Percentiles rank a stretch among this genome's conserved stretches.
Evolutionary conservation across 2,329 filamentous ascomycete genomes (phyloP).

Genomic region (Lasiodiplodia gonubiensis): DNA sequence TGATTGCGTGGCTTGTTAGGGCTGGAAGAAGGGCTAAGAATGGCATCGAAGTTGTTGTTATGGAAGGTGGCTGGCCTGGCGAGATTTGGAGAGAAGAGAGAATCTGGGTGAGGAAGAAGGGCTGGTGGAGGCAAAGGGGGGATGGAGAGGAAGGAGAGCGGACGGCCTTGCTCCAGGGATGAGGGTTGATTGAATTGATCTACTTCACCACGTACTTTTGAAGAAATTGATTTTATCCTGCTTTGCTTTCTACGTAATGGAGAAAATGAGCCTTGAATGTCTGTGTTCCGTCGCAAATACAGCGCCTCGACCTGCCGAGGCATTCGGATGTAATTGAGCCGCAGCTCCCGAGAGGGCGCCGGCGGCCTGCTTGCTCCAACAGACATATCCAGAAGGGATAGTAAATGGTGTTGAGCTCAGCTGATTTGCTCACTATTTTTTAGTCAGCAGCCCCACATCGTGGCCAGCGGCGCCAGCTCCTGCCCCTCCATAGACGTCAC

Average conservation of each 20-base stretch:
- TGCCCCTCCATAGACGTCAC: conserved; percentile 16
- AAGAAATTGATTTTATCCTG: background rate
- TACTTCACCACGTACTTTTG: background rate
- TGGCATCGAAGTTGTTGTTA: conserved; percentile 29
- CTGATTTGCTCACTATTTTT: background rate
- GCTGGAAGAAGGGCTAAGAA: conserved; percentile 34
- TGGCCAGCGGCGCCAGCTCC: background rate
- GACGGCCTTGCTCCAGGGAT: conserved; percentile 32
- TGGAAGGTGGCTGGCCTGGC: background rate
- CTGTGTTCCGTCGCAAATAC: background rate
- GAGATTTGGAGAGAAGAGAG: conserved; percentile 10
- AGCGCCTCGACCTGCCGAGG: background rate
- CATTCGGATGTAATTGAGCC: background rate
- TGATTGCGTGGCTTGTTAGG: conserved; percentile 33
- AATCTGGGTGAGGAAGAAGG: conserved; percentile 33
- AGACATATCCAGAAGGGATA: background rate
- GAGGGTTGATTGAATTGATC: background rate
- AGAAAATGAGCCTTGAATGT: no score
- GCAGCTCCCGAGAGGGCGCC: background rate
- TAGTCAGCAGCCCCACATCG: conserved; percentile 5
- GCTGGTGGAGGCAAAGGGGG: conserved; percentile 36
- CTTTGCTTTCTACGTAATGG: no score
- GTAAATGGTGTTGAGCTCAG: background rate
- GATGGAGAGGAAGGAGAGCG: conserved; percentile 35
- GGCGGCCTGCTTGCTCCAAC: background rate